These are phyloP conservation scores for Starmerella bombicola DNA, from an alignment of 805 yeast species.

Conservation along the genomic window DNA sequence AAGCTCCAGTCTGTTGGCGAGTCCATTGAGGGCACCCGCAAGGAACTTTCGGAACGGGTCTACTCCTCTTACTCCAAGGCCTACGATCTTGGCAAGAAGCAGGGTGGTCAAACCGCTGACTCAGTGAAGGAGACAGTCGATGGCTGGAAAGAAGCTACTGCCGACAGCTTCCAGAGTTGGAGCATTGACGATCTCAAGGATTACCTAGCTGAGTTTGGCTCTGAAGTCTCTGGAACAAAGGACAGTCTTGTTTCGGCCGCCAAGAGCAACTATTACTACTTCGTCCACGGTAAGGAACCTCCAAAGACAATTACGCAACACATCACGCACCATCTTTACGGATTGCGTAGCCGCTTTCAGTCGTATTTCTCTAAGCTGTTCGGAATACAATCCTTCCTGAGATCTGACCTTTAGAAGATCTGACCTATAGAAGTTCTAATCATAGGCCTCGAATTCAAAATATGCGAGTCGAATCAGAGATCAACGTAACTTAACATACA, in stretches of 20 bases:
- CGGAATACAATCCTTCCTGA: constrained; percentile 2
- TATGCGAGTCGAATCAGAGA: no score
- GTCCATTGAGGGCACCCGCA: constrained; percentile 34
- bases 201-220: constrained; percentile 41
- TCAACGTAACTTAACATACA: no score
- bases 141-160: constrained; percentile 32
- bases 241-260: constrained; percentile 22
- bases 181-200: constrained; percentile 41
- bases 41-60: constrained; percentile 37
- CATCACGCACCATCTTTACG: neutral
- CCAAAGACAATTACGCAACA: constrained; percentile 8
- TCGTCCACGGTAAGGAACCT: constrained; percentile 11
- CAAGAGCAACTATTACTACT: constrained; percentile 15
- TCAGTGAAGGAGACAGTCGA: constrained; percentile 30
- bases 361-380: constrained; percentile 1
- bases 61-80: constrained; percentile 36
- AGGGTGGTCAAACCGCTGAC: constrained; percentile 32
- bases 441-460: no score
- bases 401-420: neutral
- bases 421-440: no score
- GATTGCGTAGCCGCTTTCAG: neutral
- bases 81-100: constrained; percentile 36
- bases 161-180: constrained; percentile 37
- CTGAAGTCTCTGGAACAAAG: constrained; percentile 14
- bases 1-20: constrained; percentile 40